Conservation (phyloP, 371 early-diverging fungal species). For the Mucor circinelloides region DNA sequence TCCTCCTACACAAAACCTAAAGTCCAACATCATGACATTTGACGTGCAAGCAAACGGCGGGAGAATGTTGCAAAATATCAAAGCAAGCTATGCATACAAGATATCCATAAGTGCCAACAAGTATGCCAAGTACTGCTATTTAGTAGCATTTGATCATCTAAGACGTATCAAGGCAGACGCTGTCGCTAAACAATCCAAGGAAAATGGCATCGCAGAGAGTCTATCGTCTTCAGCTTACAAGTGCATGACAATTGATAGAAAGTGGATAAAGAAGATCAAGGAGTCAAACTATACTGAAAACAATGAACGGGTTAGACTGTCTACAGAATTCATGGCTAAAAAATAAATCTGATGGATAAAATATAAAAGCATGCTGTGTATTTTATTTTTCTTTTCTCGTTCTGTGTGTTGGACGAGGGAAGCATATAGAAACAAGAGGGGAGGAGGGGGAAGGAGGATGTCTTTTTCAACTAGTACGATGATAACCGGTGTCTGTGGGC, state of each 20-base stretch:
- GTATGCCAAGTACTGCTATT: constrained; percentile 30
- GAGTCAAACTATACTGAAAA: constrained; percentile 3
- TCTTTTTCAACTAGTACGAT: no score
- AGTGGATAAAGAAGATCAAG: constrained; percentile 17
- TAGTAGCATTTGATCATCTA: constrained; percentile 30
- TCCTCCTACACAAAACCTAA: constrained; percentile 8
- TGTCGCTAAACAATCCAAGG: constrained; percentile 5
- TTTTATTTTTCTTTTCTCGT: no score
- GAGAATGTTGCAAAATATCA: constrained; percentile 13
- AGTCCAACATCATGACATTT: constrained; percentile 14
- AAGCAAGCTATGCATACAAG: constrained; percentile 32
- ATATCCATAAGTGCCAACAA: constrained; percentile 6
- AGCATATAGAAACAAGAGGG: not conserved
- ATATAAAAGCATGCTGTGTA: no score
- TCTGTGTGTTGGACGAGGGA: not conserved
- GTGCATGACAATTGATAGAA: constrained; percentile 17
- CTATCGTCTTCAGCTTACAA: constrained; percentile 9
- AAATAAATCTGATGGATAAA: no score
- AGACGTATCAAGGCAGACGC: constrained; percentile 37
- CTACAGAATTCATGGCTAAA: not conserved
- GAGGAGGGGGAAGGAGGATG: no score
- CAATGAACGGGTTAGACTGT: not conserved
- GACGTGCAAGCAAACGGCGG: constrained; percentile 24
- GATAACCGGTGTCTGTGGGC: no score
- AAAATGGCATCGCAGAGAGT: constrained; percentile 13